Base-by-base conservation (phyloP, 345 rosid species). In the Crucihimalaya himalaica region DNA sequence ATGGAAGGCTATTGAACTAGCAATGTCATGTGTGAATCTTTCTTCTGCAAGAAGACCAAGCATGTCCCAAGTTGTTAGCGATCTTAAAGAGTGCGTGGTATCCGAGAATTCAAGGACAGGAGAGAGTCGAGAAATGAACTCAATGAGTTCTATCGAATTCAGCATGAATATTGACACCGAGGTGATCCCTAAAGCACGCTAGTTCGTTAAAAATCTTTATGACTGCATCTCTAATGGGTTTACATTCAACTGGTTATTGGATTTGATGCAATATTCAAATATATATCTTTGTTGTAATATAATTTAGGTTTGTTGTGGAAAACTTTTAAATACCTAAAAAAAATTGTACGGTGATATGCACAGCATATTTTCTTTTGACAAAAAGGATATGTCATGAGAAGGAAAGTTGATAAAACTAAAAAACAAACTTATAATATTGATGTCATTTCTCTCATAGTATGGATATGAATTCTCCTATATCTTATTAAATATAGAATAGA, bases 161-260 rank as follows among this genome's bases (percentile, higher is more conserved):
- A 64, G 57, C 57, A 13, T n/a, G 31, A 31, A 35, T 3, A 53
- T 15, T 18, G n/a, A 53, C 43, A 31, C 55, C 12, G 53, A 71
- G 2, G 55, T 53, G 56, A 65, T 46, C 58, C 71, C 77, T 45
- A 58, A 46, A 25, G 71, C 77, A 14, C 77, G 77, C 28, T 73
- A 73, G 8, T 45, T 45, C 12, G 40, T 14, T 45, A 3, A 72
- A 21, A 14, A 42, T 42, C 46, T 42, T 42, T 15, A 42, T 14
- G 14, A 14, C n/a, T 13, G 45, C n/a, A 13, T 40, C 45, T 40
- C 2, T 40, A 13, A 13, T 14, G 46, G 18, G 16, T 48, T 48
- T 48, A 48, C 13, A 19, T 10, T 47, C 12, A 48, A 48, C 2
- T 20, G 27, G 20, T 19, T 48, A 48, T 48, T 48, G 15, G 2